phyloP scores from a whole-genome alignment of 352 stramenopile species.

The Pythium monospermum region DNA sequence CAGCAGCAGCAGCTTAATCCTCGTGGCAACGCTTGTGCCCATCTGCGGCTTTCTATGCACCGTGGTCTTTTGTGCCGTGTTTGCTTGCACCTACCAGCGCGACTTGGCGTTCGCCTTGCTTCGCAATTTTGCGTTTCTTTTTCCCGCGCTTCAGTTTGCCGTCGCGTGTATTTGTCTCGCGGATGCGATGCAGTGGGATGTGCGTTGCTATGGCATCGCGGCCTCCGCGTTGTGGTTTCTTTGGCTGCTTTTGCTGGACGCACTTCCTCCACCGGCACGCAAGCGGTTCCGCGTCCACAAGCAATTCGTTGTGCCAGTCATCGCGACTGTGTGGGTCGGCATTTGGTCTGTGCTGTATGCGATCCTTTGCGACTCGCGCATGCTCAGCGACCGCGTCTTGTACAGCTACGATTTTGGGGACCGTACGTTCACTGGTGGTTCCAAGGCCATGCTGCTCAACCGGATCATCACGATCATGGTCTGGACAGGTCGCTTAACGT shows the following conservation, averaged over 20 bases:
- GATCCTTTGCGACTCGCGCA: conserved; percentile 19
- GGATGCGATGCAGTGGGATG: conserved; percentile 27
- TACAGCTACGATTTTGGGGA: conserved; percentile 20
- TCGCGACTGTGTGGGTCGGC: conserved; percentile 22
- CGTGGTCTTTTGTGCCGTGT: background rate
- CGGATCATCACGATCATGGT: conserved; percentile 38
- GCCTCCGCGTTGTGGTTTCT: conserved; percentile 29
- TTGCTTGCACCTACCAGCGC: conserved; percentile 18
- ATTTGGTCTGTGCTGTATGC: conserved; percentile 29
- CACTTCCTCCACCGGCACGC: conserved; percentile 22
- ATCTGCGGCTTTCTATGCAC: conserved; percentile 7
- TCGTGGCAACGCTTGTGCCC: too few relatives aligned
- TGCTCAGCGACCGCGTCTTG: conserved; percentile 22
- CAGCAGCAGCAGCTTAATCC: background rate
- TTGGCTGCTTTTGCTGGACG: conserved; percentile 26
- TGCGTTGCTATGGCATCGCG: conserved; percentile 22
- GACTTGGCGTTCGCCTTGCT: conserved; percentile 21
- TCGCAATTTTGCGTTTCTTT: conserved; percentile 35
- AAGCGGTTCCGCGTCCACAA: conserved; percentile 21
- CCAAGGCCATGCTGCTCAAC: conserved; percentile 40
- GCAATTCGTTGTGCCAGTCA: conserved; percentile 17
- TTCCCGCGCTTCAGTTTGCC: conserved; percentile 29
- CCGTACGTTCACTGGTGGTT: too few relatives aligned
- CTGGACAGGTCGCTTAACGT: conserved; percentile 33
- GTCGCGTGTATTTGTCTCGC: conserved; percentile 19